Evolutionary conservation across 2,329 filamentous ascomycete species (phyloP).

Genomic region (Oidium heveae): DNA sequence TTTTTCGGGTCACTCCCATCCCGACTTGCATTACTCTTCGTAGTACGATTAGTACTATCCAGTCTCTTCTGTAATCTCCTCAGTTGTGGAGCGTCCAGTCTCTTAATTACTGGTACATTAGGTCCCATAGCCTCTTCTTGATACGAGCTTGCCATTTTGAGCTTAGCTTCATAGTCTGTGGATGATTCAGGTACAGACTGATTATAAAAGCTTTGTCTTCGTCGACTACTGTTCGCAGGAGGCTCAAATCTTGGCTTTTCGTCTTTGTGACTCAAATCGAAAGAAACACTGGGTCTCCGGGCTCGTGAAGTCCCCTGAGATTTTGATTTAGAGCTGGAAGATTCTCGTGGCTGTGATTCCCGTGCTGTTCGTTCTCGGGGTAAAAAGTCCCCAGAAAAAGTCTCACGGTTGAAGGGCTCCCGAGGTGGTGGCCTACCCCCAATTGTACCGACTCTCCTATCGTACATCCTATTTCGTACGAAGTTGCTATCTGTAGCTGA

Average conservation of each 20-base stretch:
- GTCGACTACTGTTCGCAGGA: conserved; percentile 8
- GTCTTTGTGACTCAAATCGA: conserved; percentile 7
- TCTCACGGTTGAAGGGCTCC: conserved; percentile 3
- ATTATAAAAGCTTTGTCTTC: conserved; percentile 11
- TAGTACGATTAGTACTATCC: conserved; percentile 23
- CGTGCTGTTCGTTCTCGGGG: conserved; percentile 1
- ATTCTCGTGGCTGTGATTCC: conserved; percentile 1
- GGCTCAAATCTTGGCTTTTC: conserved; percentile 7
- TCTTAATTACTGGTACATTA: conserved; percentile 17
- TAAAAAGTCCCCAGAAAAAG: conserved; percentile 6
- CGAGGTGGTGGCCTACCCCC: conserved; percentile 9
- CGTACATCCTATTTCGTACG: conserved; percentile 5
- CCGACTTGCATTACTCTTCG: conserved; percentile 32
- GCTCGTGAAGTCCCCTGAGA: not conserved
- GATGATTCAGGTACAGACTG: conserved; percentile 4
- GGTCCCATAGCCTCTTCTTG: conserved; percentile 22
- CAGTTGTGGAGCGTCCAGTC: conserved; percentile 29
- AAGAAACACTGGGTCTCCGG: conserved; percentile 10
- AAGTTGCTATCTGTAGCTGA: conserved; percentile 8
- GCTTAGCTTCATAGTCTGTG: conserved; percentile 19
- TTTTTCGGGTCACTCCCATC: conserved; percentile 38
- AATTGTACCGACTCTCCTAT: not conserved
- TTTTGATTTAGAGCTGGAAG: not conserved
- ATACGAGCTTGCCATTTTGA: conserved; percentile 22
- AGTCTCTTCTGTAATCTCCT: conserved; percentile 20